Base-by-base conservation (phyloP, 495 filamentous ascomycete species). In the Arthonia radiata region DNA sequence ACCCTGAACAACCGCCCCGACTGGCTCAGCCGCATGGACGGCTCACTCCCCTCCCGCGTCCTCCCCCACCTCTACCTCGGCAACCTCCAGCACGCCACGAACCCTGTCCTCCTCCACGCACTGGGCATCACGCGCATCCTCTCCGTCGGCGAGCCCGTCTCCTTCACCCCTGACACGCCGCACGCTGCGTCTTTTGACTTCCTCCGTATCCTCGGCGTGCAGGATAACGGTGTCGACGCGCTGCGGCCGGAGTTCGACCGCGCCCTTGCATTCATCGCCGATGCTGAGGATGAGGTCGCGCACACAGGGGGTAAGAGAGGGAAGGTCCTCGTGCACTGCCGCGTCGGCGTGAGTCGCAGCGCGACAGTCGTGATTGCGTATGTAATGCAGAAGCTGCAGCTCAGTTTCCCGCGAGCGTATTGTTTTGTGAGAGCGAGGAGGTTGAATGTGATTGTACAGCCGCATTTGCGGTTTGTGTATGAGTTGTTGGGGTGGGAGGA, bases 331-430 rank as follows among this genome's bases (percentile, higher is more conserved):
- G 86, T 97, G 15, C 86, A 97, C 46, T 97, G 86, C 45, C 71
- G 89, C 8, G 86, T 97, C 23, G 86, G 86, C 25, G 86, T 97
- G 32, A 92, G 81, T 12, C 61, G 86, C 32, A 83, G 75, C 26
- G 86, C 86, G 13, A 97, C 86, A 5, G 92, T 97, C 42, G 94
- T 86, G 50, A 94, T 97, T 40, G 86, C 86, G 17, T 82, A 93
- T 48, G 83, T 94, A 13, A 97, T 97, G 86, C 62, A 70, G 8
- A 54, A 67, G 4, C 42, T 72, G 16, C 54, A 64, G 15, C 52
- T 93, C 25, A 86, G 79, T 3, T 91, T 93, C 41, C 79, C 86
- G 10, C 60, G 77, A 24, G 86, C 86, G 25, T 97, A 97, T 64
- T 97, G 86, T 46, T 97, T 77, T 49, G 86, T 97, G 15, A 71